Evolutionary conservation across 2,329 filamentous ascomycete genomes (phyloP), one percentile per base, ranked within the genome.

Genomic region (Fonsecaea monophora): DNA sequence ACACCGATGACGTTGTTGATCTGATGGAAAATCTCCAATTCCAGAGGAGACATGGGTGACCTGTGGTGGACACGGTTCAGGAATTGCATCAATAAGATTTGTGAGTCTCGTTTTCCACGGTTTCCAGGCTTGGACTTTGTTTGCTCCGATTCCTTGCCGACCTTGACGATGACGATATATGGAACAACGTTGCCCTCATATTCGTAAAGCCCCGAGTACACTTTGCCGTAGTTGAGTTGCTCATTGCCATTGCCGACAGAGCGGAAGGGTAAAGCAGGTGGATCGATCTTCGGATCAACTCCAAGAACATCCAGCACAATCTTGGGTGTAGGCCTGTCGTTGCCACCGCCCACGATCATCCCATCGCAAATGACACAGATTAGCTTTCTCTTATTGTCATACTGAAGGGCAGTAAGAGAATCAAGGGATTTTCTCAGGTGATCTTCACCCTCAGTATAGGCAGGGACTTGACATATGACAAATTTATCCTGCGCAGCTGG

Each of bases 1-100:
- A 99, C 95, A 74, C 95, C 95, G 70, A 99, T 99, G 73, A 99
- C 92, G 77, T 99, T 99, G 85, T 97, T 97, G 83, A 99, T 92
- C 78, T 99, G 95, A 76, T 99, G 95, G 83, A 97, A 98, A 85
- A 98, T 96, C 79, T 99, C 95, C 54, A 99, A 83, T 78, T 99
- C 95, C 12, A 99, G 88, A 15, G 95, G 95, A 70, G 90, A 95
- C 95, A 99, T 99, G 0, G 94, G 90, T 1, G 91, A 84, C 69
- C 94, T 91, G 79, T 98, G 92, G 77, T 99, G 95, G 54, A 99
- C 95, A 67, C 94, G 92, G 81, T 99, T 99, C 74, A 99, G 87
- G 86, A 99, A 99, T 81, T 91, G 94, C 89, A 99, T 94, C 58
- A 98, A 84, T 71, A 98, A 80, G 74, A 99, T 92, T 79, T 99